Base-by-base conservation (phyloP, 345 rosid genomes). In the Litchi chinensis region DNA sequence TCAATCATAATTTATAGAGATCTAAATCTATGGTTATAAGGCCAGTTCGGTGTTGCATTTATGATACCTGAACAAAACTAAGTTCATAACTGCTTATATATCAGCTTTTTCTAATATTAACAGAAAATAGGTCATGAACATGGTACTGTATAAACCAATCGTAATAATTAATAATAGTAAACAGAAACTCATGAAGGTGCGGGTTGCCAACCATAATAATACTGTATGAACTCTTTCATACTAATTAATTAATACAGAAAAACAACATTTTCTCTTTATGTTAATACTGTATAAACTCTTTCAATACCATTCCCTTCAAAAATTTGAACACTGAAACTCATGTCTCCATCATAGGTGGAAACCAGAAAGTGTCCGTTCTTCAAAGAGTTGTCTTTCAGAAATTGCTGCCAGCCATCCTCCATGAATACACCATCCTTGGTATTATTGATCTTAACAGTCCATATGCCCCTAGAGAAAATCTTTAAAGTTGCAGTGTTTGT, bases 341-440 rank as follows among this genome's bases (percentile, higher is more conserved):
- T 76, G 12, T 79, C 54, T 26, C 83, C 81, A 6, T 76, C 74
- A 10, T 79, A 70, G 0, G 1, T 2, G 83, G 79, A 79, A 32
- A 52, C 4, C 73, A 79, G 43, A 44, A 79, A 52, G 54, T 76
- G 78, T 1, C 0, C 0, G 16, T 79, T 9, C 6, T 56, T 75
- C 10, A 79, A 13, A 11, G 75, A 73, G 68, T 83, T 73, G 28
- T 72, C 73, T 12, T 65, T 32, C 22, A 22, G 22, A 41, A 83
- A 83, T 40, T 73, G 65, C 52, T 4, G 22, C 85, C 83, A 79
- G 8, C 83, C 85, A n/a, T 76, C 68, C n/a, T 68, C 71, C 11
- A 83, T 28, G n/a, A 44, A 28, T 15, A 68, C 15, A 19, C 4
- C 64, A 10, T 32, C 0, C 0, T 10, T 3, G 6, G 5, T 59